phyloP scores from a whole-genome alignment of 2,329 filamentous ascomycete genomes.

The Colletotrichum sp. region DNA sequence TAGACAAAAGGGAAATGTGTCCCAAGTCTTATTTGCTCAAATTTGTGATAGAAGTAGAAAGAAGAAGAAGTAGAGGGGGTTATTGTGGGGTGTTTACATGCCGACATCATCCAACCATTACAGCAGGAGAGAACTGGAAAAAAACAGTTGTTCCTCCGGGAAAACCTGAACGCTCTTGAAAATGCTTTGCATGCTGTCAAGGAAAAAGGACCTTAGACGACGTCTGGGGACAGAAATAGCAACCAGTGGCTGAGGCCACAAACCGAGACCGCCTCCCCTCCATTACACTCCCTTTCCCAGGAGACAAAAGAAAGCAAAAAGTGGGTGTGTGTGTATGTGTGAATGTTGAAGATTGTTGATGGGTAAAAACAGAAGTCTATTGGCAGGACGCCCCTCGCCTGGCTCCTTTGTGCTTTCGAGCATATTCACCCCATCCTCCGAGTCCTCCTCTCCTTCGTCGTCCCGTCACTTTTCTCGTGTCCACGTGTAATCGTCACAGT shows the following conservation, averaged over 20 bases:
- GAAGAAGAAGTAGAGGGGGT: background rate
- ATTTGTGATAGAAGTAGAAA: background rate
- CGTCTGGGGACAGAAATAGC: background rate
- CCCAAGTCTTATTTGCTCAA: background rate
- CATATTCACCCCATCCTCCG: background rate
- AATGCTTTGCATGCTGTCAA: constrained; percentile 3
- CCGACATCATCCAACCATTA: background rate
- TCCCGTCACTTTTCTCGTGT: constrained; percentile 1
- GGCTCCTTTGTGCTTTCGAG: background rate
- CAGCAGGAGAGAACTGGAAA: background rate
- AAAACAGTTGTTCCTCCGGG: background rate
- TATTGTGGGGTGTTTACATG: background rate
- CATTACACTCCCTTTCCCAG: background rate
- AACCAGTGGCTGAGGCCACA: background rate
- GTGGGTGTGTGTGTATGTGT: background rate
- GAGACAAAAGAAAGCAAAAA: background rate
- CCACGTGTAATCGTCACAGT: constrained; percentile 6
- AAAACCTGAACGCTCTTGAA: background rate
- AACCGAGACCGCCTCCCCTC: background rate
- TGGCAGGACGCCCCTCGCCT: background rate
- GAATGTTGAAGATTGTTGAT: background rate
- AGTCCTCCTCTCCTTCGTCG: background rate
- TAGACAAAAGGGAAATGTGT: background rate
- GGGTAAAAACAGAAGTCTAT: background rate
- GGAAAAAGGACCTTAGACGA: background rate